Evolutionary conservation across 768 basidiomycete species (phyloP).

Genomic region (Suillus tomentosus): DNA sequence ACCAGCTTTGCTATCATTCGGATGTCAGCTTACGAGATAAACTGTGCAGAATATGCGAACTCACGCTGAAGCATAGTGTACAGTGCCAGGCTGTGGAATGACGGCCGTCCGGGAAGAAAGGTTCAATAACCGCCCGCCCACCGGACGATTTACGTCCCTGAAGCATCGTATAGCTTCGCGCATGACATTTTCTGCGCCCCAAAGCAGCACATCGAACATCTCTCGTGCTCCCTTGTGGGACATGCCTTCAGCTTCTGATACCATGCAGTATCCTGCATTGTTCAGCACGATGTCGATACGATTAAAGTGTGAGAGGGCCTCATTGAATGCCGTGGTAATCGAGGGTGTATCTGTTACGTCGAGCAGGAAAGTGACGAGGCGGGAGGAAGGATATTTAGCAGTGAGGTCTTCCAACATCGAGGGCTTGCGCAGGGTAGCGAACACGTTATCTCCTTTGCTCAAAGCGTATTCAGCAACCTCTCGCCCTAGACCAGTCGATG

Average conservation of each 20-base stretch:
- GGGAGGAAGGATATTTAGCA: conserved; percentile 30
- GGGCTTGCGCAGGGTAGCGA: conserved; percentile 48
- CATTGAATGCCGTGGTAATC: conserved; percentile 38
- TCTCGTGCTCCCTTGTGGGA: conserved; percentile 79
- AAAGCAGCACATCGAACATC: conserved; percentile 41
- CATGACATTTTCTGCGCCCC: conserved; percentile 35
- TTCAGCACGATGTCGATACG: conserved; percentile 48
- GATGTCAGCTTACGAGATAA: conserved; percentile 13
- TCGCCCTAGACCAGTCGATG: conserved; percentile 44
- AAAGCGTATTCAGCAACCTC: conserved; percentile 37
- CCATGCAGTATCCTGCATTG: conserved; percentile 40
- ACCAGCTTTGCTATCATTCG: conserved; percentile 23
- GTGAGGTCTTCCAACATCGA: conserved; percentile 34
- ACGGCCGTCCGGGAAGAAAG: conserved; percentile 34
- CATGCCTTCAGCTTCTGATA: conserved; percentile 75
- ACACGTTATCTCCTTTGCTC: conserved; percentile 39
- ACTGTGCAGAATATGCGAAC: conserved; percentile 14
- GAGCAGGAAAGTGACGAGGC: conserved; percentile 41
- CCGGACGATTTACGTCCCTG: conserved; percentile 38
- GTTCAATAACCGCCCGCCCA: conserved; percentile 38
- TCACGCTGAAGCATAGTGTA: conserved; percentile 32
- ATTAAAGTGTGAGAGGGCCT: conserved; percentile 36
- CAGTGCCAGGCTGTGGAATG: conserved; percentile 18
- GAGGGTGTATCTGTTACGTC: conserved; percentile 40
- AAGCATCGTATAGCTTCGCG: conserved; percentile 37